These are phyloP conservation scores for Yamadazyma sp. DNA, from an alignment of 1,139 yeast species.

Conservation along the genomic window DNA sequence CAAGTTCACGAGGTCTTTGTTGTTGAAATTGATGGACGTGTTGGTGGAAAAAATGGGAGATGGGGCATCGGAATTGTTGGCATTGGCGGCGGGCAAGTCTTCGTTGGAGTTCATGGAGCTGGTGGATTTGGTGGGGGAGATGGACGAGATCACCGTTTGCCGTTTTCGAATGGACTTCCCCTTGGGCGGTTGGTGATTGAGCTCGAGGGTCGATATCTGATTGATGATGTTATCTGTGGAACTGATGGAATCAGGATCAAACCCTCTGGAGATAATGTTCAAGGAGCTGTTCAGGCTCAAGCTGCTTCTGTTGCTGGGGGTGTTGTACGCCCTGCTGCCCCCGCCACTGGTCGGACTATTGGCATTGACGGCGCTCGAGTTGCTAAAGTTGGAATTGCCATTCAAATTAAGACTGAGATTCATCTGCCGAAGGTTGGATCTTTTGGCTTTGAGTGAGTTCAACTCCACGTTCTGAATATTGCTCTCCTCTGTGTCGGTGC, in stretches of 20 bases:
- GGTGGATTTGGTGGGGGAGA: constrained; percentile 43
- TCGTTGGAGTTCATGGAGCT: constrained; percentile 17
- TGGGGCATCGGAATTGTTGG: constrained; percentile 14
- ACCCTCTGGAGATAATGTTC: constrained; percentile 24
- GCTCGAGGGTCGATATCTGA: constrained; percentile 34
- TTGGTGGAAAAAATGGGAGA: constrained; percentile 43
- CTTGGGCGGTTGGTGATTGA: constrained; percentile 19
- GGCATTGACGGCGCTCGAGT: neutral
- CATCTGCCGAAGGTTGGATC: constrained; percentile 18
- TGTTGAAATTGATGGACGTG: constrained; percentile 46
- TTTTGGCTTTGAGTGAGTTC: constrained; percentile 8
- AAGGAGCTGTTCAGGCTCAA: constrained; percentile 10
- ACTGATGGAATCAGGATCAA: constrained; percentile 31
- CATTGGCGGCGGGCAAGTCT: constrained; percentile 6
- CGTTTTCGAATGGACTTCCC: constrained; percentile 25
- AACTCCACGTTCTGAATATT: constrained; percentile 10
- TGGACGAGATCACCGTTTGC: constrained; percentile 46
- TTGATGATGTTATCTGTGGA: constrained; percentile 26
- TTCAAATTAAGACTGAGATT: constrained; percentile 15
- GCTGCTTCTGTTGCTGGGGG: constrained; percentile 9
- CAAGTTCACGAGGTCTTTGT: constrained; percentile 69
- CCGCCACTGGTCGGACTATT: constrained; percentile 3
- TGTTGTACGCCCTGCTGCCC: neutral
- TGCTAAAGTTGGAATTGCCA: constrained; percentile 7
- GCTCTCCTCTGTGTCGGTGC: constrained; percentile 6